Evolutionary conservation across 2,329 filamentous ascomycete genomes (phyloP).

Genomic region (Coleophoma cylindrospora): DNA sequence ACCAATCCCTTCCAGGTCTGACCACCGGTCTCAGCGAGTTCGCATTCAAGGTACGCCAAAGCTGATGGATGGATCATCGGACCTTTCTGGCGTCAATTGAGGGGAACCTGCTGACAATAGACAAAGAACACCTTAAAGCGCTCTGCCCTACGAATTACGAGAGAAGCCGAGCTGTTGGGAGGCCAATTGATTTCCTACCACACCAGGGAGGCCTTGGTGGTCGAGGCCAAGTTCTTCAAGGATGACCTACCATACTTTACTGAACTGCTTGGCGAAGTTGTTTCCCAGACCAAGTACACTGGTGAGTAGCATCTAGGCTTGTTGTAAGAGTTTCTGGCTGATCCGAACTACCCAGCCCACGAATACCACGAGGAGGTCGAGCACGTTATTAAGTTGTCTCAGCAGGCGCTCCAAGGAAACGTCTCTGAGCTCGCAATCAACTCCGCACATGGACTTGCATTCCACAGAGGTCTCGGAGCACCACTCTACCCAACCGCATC

Average conservation of each 20-base stretch:
- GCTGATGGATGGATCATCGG: too few relatives aligned
- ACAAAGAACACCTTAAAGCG: conserved; percentile 76
- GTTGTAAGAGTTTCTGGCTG: too few relatives aligned
- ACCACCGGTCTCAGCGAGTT: conserved; percentile 89
- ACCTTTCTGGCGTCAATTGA: too few relatives aligned
- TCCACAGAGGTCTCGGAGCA: conserved; percentile 87
- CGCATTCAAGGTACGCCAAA: conserved; percentile 78
- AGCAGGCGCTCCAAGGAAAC: conserved; percentile 65
- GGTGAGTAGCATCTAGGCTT: conserved; percentile 41
- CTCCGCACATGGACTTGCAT: conserved; percentile 79
- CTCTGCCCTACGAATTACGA: conserved; percentile 85
- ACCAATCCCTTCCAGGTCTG: conserved; percentile 84
- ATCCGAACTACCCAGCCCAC: conserved; percentile 53
- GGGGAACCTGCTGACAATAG: conserved; percentile 2
- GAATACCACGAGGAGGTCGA: conserved; percentile 88
- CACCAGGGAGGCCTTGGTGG: conserved; percentile 86
- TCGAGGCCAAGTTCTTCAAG: conserved; percentile 92
- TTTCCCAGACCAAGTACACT: conserved; percentile 81
- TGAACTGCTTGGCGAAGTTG: conserved; percentile 89
- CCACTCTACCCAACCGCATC: conserved; percentile 69
- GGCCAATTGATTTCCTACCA: conserved; percentile 84
- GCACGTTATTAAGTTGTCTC: conserved; percentile 69
- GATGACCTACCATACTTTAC: conserved; percentile 96
- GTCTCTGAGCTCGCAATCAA: conserved; percentile 70
- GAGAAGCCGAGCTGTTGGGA: conserved; percentile 93